A percentile compares a stretch with the other conserved stretches of the same genome.
These are phyloP conservation scores for Aspergillus cejpii DNA, from an alignment of 2,329 filamentous ascomycete species.

Conservation along the genomic window DNA sequence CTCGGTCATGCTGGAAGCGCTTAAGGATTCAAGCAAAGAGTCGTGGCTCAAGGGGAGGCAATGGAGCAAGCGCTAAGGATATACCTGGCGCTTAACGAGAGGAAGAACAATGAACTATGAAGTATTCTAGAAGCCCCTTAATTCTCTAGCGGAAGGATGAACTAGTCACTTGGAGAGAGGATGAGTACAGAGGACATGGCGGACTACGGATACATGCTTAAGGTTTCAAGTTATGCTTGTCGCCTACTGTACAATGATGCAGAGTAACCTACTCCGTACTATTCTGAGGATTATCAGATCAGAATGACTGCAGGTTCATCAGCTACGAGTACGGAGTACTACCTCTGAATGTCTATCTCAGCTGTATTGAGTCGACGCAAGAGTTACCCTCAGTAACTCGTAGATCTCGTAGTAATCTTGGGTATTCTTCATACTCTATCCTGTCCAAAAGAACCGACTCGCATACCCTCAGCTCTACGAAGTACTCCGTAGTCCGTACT, in stretches of 20 bases:
- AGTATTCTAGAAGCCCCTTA: background rate
- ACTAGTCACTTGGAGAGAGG: background rate
- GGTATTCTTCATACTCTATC: no score
- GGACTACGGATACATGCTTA: background rate
- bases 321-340: no score
- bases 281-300: background rate
- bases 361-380: no score
- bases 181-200: background rate
- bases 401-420: no score
- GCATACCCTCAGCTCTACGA: no score
- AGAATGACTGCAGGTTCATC: background rate
- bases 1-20: background rate
- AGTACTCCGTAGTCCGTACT: no score
- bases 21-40: background rate
- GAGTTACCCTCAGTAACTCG: no score
- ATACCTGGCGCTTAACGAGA: background rate
- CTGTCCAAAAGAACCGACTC: no score
- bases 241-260: background rate
- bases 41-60: background rate
- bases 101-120: background rate
- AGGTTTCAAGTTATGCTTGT: background rate
- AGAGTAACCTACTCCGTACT: background rate
- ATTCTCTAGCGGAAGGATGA: background rate
- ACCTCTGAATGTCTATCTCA: no score
- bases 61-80: background rate